Evolutionary conservation across 73 alveolate genomes (phyloP), one percentile per base, ranked within the genome.

Genomic region (Blepharisma japonicum): DNA sequence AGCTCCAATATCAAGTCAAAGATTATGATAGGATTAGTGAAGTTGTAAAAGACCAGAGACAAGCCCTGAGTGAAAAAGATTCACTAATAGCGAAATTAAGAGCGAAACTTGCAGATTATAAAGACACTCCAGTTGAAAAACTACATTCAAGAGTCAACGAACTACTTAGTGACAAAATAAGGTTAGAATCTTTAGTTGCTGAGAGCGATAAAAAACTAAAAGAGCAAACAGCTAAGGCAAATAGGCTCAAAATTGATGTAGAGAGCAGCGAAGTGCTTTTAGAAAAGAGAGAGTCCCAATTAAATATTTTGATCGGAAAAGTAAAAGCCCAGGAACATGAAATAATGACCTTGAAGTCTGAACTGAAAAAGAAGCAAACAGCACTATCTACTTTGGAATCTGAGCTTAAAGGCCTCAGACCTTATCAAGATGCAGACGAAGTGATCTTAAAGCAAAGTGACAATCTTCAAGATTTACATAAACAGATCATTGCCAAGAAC

Each of bases 291-390:
- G 74, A 61, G 14, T n/a, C 47, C 18, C 74, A 61, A 61, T 25
- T 61, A 18, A 61, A n/a, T 9, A 20, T 9, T 61, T 61, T 61
- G 5, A 18, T 61, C 0, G 23, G 11, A 14, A 61, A 61, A 61
- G 23, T 61, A 14, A 61, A 61, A 25, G 14, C 74, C 38, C 74
- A 61, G 5, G 74, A 61, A 2, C 74, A 61, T 14, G 74, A 61
- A 61, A 61, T 61, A 14, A 25, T 9, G 47, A 25, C 14, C 18
- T 61, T 61, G 23, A 61, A 25, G 11, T n/a, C 50, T 1, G 74
- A 61, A n/a, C 5, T 61, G 11, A 18, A 14, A 14, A 61, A 61
- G 47, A 61, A 61, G 5, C 23, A n/a, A 8, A 5, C 14, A 20
- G 38, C 74, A 9, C 50, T 61, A 18, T 61, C 46, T 1, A 18